phyloP scores from a whole-genome alignment of 192 early-diverging fungal genomes.

The Gonapodya prolifera region DNA sequence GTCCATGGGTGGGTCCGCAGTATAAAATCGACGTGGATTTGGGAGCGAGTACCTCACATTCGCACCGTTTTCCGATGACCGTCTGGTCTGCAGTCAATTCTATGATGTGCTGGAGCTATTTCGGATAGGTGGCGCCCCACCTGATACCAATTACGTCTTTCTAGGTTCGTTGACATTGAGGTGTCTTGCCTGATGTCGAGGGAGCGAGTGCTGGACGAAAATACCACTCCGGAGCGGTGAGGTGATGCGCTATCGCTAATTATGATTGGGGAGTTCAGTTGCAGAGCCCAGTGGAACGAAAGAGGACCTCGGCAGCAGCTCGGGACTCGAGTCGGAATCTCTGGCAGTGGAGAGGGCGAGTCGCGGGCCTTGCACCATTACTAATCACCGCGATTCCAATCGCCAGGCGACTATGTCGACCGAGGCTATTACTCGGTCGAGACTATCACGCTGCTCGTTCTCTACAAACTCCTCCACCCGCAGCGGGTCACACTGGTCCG shows the following conservation, averaged over 20 bases:
- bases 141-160: conserved; percentile 78
- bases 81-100: conserved; percentile 46
- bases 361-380: too few relatives aligned
- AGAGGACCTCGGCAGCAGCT: too few relatives aligned
- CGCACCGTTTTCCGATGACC: neutral
- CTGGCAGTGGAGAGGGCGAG: too few relatives aligned
- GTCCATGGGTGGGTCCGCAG: conserved; percentile 65
- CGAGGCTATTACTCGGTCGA: conserved; percentile 77
- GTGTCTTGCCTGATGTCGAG: too few relatives aligned
- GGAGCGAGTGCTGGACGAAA: too few relatives aligned
- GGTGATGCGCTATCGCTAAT: neutral
- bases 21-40: neutral
- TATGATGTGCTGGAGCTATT: conserved; percentile 81
- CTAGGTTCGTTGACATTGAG: conserved; percentile 36
- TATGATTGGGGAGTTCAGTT: neutral
- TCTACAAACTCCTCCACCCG: conserved; percentile 82
- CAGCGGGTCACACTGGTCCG: conserved; percentile 75
- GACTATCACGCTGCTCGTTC: conserved; percentile 77
- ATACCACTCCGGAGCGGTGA: neutral
- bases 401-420: conserved; percentile 77
- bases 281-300: too few relatives aligned
- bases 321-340: too few relatives aligned
- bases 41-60: neutral
- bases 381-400: too few relatives aligned
- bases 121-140: conserved; percentile 65